phyloP scores from a whole-genome alignment of 208 protist genomes.

The Crithidia mellificae region DNA sequence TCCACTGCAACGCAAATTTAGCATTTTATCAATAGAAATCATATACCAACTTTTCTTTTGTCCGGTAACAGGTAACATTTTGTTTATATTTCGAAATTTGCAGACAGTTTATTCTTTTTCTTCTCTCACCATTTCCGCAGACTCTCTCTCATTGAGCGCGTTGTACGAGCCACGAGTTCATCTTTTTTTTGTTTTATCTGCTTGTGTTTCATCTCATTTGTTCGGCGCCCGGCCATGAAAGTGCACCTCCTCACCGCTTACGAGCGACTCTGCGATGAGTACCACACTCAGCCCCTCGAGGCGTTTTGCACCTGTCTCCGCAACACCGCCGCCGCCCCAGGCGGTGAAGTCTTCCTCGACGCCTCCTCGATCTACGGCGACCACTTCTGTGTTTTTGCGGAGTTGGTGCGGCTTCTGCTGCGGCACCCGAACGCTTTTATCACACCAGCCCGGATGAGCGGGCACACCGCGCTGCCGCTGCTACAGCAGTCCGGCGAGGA shows the following conservation, averaged over 20 bases:
- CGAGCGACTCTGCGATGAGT: constrained; percentile 24
- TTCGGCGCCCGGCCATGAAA: no score
- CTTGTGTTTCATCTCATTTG: background rate
- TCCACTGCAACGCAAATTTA: no score
- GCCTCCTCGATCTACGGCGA: constrained; percentile 30
- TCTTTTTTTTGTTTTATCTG: no score
- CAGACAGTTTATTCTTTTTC: background rate
- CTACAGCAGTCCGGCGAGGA: background rate
- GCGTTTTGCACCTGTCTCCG: constrained; percentile 15
- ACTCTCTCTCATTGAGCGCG: no score
- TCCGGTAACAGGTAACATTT: background rate
- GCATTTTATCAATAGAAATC: no score
- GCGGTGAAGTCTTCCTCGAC: constrained; percentile 37
- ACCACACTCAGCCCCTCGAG: constrained; percentile 16
- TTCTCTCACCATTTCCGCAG: background rate
- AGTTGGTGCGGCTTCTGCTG: constrained; percentile 30
- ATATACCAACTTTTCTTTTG: no score
- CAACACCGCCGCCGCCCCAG: constrained; percentile 18
- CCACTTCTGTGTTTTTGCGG: constrained; percentile 33
- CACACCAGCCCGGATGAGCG: constrained; percentile 7
- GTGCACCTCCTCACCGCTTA: constrained; percentile 30
- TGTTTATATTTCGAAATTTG: background rate
- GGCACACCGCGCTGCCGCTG: background rate
- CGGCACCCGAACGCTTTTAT: constrained; percentile 12
- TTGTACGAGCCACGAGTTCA: no score